Percentiles rank a stretch among this genome's conserved stretches.
Evolutionary conservation across 768 basidiomycete species (phyloP).

Genomic region (Leucosporidium yakuticum): DNA sequence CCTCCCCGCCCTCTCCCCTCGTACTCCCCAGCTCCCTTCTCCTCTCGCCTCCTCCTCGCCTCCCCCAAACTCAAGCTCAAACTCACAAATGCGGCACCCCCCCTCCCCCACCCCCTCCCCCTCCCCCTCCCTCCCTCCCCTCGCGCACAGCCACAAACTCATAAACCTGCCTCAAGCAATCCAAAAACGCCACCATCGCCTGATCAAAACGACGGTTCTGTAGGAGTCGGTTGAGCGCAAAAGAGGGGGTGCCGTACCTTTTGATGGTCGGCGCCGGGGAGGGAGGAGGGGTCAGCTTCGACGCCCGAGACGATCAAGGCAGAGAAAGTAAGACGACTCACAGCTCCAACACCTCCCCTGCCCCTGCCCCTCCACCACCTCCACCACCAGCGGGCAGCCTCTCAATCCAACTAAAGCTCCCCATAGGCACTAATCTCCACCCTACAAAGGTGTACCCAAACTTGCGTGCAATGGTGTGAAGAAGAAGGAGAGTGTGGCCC

Average conservation of each 20-base stretch:
- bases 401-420: too few relatives aligned
- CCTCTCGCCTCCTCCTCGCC: too few relatives aligned
- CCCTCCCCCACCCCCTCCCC: slow-evolving; percentile 54
- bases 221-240: slow-evolving; percentile 71
- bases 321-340: neutral
- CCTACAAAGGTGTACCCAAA: slow-evolving; percentile 80
- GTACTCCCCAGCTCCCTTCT: too few relatives aligned
- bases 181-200: slow-evolving; percentile 92
- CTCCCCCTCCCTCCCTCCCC: too few relatives aligned
- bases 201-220: slow-evolving; percentile 94
- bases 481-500: slow-evolving; percentile 86
- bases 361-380: too few relatives aligned
- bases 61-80: neutral
- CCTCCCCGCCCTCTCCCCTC: too few relatives aligned
- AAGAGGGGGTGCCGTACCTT: too few relatives aligned
- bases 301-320: too few relatives aligned
- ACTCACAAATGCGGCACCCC: slow-evolving; percentile 72
- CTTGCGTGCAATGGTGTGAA: slow-evolving; percentile 87
- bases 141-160: slow-evolving; percentile 57
- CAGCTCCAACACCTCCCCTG: neutral
- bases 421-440: slow-evolving; percentile 45
- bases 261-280: too few relatives aligned
- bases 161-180: slow-evolving; percentile 85
- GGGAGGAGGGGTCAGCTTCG: too few relatives aligned
- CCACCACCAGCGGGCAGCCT: too few relatives aligned